Conservation (phyloP, 192 early-diverging fungal species). For the Endogone sp. region DNA sequence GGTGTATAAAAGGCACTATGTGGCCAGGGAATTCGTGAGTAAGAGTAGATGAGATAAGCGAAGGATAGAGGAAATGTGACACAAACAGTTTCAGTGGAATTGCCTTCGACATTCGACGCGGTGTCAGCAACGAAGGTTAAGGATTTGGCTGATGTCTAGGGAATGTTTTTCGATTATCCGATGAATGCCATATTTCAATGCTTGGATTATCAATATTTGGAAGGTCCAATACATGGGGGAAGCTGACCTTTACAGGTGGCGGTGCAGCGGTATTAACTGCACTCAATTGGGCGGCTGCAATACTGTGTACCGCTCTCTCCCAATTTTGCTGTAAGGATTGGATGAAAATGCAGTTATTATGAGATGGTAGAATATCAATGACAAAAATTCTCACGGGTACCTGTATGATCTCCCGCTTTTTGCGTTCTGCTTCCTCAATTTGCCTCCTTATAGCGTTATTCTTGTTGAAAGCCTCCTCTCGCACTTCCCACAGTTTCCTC, state of each 20-base stretch:
- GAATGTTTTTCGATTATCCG: no score
- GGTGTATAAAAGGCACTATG: conserved; percentile 32
- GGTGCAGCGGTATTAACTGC: not conserved
- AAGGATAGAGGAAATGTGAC: no score
- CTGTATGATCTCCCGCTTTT: conserved; percentile 19
- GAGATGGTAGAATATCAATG: not conserved
- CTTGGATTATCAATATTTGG: not conserved
- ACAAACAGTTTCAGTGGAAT: not conserved
- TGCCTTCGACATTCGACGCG: not conserved
- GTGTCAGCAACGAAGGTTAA: not conserved
- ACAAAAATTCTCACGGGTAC: no score
- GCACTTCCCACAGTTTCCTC: conserved; percentile 14
- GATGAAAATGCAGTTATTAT: not conserved
- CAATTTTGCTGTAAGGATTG: conserved; percentile 17
- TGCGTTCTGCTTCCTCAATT: conserved; percentile 12
- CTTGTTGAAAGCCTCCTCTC: conserved; percentile 15
- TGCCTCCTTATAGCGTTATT: conserved; percentile 2
- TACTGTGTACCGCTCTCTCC: conserved; percentile 19
- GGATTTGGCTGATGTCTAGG: not conserved
- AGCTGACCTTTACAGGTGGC: not conserved
- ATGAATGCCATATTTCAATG: no score
- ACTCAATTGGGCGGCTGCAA: not conserved
- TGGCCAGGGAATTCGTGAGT: not conserved
- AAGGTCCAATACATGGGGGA: not conserved
- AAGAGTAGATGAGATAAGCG: not conserved